Base-by-base conservation (phyloP, 306 rosid genomes). In the Prunus padus region DNA sequence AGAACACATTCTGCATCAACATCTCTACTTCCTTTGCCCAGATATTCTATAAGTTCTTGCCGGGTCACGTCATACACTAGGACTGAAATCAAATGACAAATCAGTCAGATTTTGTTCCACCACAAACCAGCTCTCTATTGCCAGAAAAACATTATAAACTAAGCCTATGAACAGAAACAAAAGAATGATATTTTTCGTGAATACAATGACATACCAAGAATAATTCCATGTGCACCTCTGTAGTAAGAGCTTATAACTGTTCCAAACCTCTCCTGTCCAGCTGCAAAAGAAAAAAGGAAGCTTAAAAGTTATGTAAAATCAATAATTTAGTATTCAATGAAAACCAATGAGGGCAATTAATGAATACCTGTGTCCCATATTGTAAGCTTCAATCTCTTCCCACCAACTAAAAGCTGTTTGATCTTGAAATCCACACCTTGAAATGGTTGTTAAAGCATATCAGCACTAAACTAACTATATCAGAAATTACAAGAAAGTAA, bases 211-310 rank as follows among this genome's bases (percentile, higher is more conserved):
- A 75, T 92, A 92, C 99, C 99, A 22, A 95, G 97, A 77, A 95
- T 75, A 79, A 92, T 89, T 86, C 99, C 99, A 60, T 95, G 97
- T 57, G 99, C 93, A 18, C 97, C 97, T 90, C 99, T 86, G 84
- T 95, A 95, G 79, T 90, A 95, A 26, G 99, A 95, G 72, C 96
- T 86, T 76, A 87, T 92, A 20, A 95, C 87, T 5, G 93, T 92
- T 82, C 99, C 97, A 42, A 95, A 95, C 87, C 97, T 90, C 89
- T 95, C 99, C 74, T 95, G 99, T 74, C 97, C 99, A 66, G 99
- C 99, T 95, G 92, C 81, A 77, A 66, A 72, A 44, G 40, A 63
- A 66, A 60, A 26, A 60, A 31, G 13, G 25, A 11, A 60, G 28
- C 61, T 55, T 3, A 55, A 55, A 55, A 20, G 61, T 26, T 25